These are phyloP conservation scores for Neocucurbitaria cava DNA, from an alignment of 2,329 filamentous ascomycete species.

Conservation along the genomic window DNA sequence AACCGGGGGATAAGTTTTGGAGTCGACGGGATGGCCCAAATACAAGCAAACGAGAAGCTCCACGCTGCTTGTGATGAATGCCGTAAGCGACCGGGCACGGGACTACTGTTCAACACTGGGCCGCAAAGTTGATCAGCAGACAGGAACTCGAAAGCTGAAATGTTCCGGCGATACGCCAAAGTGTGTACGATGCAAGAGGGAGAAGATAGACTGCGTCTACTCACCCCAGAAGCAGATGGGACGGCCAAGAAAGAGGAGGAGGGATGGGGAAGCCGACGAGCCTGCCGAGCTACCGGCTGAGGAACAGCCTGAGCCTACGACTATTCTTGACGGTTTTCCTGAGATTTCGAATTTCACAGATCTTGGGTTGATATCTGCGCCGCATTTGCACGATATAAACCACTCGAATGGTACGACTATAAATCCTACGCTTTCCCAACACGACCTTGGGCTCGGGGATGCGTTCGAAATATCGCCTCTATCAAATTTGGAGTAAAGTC, in stretches of 20 bases:
- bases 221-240: slow-evolving; percentile 59
- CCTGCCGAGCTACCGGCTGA: not conserved
- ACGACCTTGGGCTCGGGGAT: slow-evolving; percentile 10
- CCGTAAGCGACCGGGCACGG: slow-evolving; percentile 31
- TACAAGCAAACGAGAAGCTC: slow-evolving; percentile 31
- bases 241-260: slow-evolving; percentile 56
- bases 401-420: slow-evolving; percentile 3
- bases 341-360: slow-evolving; percentile 10
- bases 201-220: slow-evolving; percentile 54
- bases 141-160: slow-evolving; percentile 58
- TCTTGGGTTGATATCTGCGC: slow-evolving; percentile 20
- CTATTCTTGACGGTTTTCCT: slow-evolving; percentile 5
- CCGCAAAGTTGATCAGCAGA: slow-evolving; percentile 1
- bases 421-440: slow-evolving; percentile 9
- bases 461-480: slow-evolving; percentile 5
- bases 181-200: slow-evolving; percentile 53
- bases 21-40: slow-evolving; percentile 22
- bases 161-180: slow-evolving; percentile 53
- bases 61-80: slow-evolving; percentile 48
- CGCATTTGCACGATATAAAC: slow-evolving; percentile 10
- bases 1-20: not conserved
- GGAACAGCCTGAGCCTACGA: slow-evolving; percentile 1
- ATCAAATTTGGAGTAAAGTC: slow-evolving; percentile 21
- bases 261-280: slow-evolving; percentile 33
- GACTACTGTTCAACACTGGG: not conserved